Base-by-base conservation (phyloP, 2,329 filamentous ascomycete species). In the Colletotrichum limetticola region DNA sequence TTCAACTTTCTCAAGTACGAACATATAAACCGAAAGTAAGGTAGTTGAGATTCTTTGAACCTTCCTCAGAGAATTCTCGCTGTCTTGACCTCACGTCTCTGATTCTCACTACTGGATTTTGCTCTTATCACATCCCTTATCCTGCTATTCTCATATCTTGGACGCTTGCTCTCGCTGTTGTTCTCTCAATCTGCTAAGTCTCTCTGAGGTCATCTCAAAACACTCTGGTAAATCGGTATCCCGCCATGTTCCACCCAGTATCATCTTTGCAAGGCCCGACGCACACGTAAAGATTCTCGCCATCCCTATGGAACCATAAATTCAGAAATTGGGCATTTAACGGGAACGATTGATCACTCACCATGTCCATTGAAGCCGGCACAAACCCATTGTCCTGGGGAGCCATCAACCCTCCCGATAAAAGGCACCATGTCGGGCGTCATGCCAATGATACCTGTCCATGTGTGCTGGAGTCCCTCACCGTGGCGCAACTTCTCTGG, bases 371-470 rank as follows among this genome's bases (percentile, higher is more conserved):
- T 86, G 71, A 87, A 86, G 0, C 86, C 85, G n/a, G 85, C 85
- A 75, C 85, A 80, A 5, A 42, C 37, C 37, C 37, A 42, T 42
- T 42, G 37, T 7, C 16, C 37, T 19, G 37, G 37, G 8, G 83
- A 72, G 0, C 79, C 79, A 11, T 83, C 79, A 5, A 87, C 76
- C 1, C 77, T 76, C 1, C 86, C 86, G n/a, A 87, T 78, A 71
- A 86, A 83, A 1, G 86, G 85, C 14, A 86, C 83, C 12, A 80
- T 84, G 76, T 88, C 84, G 0, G 80, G 77, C 53, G 85, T 87
- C 84, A 86, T 84, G 14, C 79, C 85, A 46, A 87, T 82, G 71
- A 87, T 85, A 0, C 85, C 86, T 1, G 83, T 85, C 85, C 85
- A 87, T 2, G 81, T 80, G 74, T 87, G 83, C 63, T 85, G 81